phyloP scores from a whole-genome alignment of 1,284 basidiomycete genomes.

The Trichosporon coremiiforme region DNA sequence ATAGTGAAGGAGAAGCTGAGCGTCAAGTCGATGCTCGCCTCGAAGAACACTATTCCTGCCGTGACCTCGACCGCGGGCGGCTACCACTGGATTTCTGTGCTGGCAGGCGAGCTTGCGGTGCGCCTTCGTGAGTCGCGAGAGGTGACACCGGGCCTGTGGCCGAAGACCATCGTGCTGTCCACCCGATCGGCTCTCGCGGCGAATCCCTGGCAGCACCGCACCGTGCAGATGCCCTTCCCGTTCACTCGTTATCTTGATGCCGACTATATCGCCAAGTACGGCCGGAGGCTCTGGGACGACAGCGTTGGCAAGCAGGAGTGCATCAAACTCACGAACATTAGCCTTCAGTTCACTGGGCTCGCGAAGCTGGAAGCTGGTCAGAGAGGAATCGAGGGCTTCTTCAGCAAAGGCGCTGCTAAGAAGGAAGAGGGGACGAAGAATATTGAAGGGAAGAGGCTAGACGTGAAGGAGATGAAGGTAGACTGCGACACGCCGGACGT shows the following conservation, averaged over 20 bases:
- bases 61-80: conserved; percentile 74
- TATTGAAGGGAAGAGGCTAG: background rate
- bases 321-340: conserved; percentile 68
- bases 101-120: conserved; percentile 84
- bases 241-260: conserved; percentile 72
- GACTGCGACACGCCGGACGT: background rate
- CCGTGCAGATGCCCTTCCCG: conserved; percentile 81
- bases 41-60: conserved; percentile 81
- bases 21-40: conserved; percentile 88
- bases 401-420: conserved; percentile 50
- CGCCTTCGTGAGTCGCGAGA: conserved; percentile 81
- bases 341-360: conserved; percentile 78
- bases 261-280: conserved; percentile 75
- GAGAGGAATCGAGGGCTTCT: conserved; percentile 81
- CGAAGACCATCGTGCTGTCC: conserved; percentile 82
- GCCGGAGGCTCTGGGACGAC: conserved; percentile 84
- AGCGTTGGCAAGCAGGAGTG: conserved; percentile 61
- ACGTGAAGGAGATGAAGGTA: background rate
- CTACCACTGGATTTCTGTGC: conserved; percentile 84
- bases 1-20: conserved; percentile 81
- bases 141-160: conserved; percentile 77
- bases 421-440: conserved; percentile 11
- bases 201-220: conserved; percentile 57
- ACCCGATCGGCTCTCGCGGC: conserved; percentile 68
- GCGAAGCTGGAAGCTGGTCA: conserved; percentile 79